Evolutionary conservation across 371 early-diverging fungal genomes (phyloP), one percentile per base, ranked within the genome.

Genomic region (Mortierella sp.): DNA sequence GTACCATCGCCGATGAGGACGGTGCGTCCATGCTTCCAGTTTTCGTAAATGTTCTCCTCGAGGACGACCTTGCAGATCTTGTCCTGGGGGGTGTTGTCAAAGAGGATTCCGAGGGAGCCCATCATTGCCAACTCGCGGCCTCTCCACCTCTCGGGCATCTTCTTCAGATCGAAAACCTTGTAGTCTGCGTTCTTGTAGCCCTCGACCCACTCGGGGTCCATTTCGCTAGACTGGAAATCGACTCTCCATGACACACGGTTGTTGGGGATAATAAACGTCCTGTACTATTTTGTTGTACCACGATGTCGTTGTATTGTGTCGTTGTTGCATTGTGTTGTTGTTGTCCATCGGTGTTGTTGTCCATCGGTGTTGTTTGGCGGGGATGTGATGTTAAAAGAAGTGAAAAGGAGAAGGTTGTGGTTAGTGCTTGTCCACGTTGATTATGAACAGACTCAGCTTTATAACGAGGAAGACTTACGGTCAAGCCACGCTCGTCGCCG

Each of bases 181-280:
- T 83, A 83, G 29, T 83, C 83, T 16, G 83, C 79, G 56, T 83
- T 83, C 43, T 76, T 70, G 80, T 80, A 83, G n/a, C 70, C 74
- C 49, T 83, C 79, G 6, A 75, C 75, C 16, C 73, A 70, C 44
- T 75, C 68, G 0, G 79, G 74, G 27, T 76, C 79, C 83, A 80
- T 75, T 8, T 38, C 32, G 35, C 70, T 79, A 5, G 75, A 56
- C 72, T 83, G 83, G 38, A 76, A 46, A 43, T 83, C 83, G 3
- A 83, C 43, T 56, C 81, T 75, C 85, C 85, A 84, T 54, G 79
- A 75, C 65, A 84, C 75, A 12, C 81, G 75, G 60, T 84, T 81
- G 49, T 76, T 51, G 35, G 81, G 81, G 51, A 78, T 74, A 24
- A 81, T 81, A 41, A 84, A 84, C 21, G 78, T 75, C 49, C 81